A percentile compares a stretch with the other conserved stretches of the same genome.
phyloP scores from a whole-genome alignment of 129 eudicot species.

The Flaveria linearis region DNA sequence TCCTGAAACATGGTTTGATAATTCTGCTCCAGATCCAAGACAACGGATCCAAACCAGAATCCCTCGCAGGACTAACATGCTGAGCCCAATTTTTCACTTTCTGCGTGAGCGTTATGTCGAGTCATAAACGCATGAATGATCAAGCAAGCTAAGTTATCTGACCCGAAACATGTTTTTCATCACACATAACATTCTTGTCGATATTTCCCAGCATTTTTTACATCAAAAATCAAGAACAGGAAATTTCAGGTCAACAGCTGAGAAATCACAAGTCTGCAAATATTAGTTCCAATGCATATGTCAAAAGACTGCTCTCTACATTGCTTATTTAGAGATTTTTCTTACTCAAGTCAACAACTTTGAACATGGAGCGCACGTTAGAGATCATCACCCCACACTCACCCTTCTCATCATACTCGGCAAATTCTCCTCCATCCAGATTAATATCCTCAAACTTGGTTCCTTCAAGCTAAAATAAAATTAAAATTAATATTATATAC shows the following conservation, averaged over 20 bases:
- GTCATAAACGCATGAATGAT: background rate
- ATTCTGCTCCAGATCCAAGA: background rate
- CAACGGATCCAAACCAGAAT: background rate
- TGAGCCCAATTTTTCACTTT: background rate
- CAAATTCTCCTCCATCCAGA: conserved; percentile 71
- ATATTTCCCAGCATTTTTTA: conserved; percentile 13
- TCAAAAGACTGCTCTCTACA: background rate
- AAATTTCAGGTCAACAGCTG: conserved; percentile 11
- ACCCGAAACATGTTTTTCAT: conserved; percentile 10
- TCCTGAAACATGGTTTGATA: background rate
- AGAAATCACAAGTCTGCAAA: conserved; percentile 17
- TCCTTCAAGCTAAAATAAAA: conserved; percentile 46
- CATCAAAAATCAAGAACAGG: background rate
- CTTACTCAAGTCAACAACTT: conserved; percentile 41
- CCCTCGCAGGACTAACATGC: background rate
- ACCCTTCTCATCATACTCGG: conserved; percentile 88
- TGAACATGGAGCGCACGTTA: conserved; percentile 58
- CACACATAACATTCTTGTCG: conserved; percentile 9
- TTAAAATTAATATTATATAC: background rate
- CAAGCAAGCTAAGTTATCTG: conserved; percentile 23
- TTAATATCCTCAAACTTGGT: conserved; percentile 75
- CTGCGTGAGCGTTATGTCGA: background rate
- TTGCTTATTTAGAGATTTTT: conserved; percentile 19
- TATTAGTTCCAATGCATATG: conserved; percentile 10
- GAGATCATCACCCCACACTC: conserved; percentile 83